Conservation (phyloP, 1,284 basidiomycete species). For the Veloporphyrellus conicus region DNA sequence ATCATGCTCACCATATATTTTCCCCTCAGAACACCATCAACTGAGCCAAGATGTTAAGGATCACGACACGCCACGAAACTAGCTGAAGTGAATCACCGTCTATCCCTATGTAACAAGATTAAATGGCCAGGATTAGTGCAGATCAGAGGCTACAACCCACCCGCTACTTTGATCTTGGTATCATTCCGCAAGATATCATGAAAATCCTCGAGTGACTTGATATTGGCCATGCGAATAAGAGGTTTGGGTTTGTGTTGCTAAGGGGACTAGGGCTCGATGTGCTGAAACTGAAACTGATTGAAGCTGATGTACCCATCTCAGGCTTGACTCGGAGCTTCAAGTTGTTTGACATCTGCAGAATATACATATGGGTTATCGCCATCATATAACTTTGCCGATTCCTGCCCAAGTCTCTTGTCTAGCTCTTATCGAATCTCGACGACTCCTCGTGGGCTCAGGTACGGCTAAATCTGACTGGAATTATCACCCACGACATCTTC, state of each 20-base stretch:
- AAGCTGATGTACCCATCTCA: too few relatives aligned
- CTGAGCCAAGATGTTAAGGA: conserved; percentile 36
- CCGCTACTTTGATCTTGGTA: conserved; percentile 89
- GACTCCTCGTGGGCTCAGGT: conserved; percentile 56
- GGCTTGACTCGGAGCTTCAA: not conserved
- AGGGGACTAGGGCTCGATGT: not conserved
- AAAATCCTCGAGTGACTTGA: conserved; percentile 57
- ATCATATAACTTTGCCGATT: conserved; percentile 31
- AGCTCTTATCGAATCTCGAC: conserved; percentile 40
- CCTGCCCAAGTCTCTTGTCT: conserved; percentile 49
- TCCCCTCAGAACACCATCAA: conserved; percentile 90
- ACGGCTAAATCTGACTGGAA: conserved; percentile 9
- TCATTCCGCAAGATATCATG: conserved; percentile 55
- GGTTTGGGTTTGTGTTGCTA: not conserved
- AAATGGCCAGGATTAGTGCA: not conserved
- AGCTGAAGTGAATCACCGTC: conserved; percentile 48
- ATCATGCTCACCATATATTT: conserved; percentile 75
- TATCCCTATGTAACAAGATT: conserved; percentile 43
- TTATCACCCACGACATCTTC: not conserved
- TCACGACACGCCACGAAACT: not conserved
- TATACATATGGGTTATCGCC: conserved; percentile 14
- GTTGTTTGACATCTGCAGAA: not conserved
- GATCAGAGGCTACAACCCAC: conserved; percentile 40
- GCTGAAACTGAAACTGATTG: too few relatives aligned
- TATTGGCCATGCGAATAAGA: conserved; percentile 24